phyloP scores from a whole-genome alignment of 305 asterid genomes.

The Rubia tinctorum region DNA sequence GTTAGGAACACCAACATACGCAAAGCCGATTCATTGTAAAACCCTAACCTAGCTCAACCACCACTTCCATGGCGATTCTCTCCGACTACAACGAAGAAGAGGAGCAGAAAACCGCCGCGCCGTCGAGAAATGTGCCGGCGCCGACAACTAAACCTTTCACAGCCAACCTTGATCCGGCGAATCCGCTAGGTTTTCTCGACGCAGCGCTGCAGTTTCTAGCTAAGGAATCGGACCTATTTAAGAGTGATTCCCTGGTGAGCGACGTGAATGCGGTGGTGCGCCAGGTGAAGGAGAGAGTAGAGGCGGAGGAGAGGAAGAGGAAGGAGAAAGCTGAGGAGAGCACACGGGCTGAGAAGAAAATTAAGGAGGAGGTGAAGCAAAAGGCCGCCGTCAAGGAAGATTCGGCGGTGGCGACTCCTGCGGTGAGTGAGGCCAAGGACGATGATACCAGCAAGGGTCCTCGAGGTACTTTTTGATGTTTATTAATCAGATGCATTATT shows the following conservation, averaged over 20 bases:
- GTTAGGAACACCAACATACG: too few relatives aligned
- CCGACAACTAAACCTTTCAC: constrained; percentile 39
- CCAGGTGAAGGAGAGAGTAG: constrained; percentile 49
- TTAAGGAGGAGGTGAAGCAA: constrained; percentile 21
- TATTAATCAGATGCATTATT: background rate
- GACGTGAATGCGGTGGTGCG: constrained; percentile 73
- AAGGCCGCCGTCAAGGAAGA: background rate
- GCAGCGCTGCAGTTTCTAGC: constrained; percentile 58
- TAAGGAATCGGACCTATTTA: constrained; percentile 60
- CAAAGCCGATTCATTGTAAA: background rate
- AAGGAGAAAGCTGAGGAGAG: constrained; percentile 41
- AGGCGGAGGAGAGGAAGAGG: constrained; percentile 37
- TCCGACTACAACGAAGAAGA: constrained; percentile 63
- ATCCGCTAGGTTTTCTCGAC: constrained; percentile 59
- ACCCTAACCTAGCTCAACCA: constrained; percentile 12
- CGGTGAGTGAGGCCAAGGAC: constrained; percentile 19
- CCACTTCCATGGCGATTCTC: constrained; percentile 38
- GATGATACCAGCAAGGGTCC: constrained; percentile 33
- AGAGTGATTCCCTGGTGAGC: constrained; percentile 45
- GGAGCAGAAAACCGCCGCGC: constrained; percentile 25
- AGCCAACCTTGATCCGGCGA: constrained; percentile 52
- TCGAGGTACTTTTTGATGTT: constrained; percentile 38
- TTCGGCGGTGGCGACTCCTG: background rate
- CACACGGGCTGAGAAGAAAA: constrained; percentile 30
- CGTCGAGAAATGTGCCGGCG: constrained; percentile 28